Evolutionary conservation across 2,329 filamentous ascomycete species (phyloP).

Genomic region (Fusarium palustre): DNA sequence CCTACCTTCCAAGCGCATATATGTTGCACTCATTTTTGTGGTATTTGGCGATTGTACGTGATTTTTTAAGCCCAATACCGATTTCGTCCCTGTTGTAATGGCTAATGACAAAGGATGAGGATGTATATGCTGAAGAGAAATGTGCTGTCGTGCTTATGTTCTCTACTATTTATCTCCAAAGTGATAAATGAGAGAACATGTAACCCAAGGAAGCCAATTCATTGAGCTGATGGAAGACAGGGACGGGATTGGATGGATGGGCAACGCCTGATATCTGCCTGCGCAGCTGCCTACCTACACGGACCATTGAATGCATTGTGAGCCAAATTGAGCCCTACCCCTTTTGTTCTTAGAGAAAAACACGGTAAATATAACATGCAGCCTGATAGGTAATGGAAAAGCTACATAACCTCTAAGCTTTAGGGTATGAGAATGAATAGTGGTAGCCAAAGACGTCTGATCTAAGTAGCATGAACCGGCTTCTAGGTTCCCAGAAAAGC

Average conservation of each 20-base stretch:
- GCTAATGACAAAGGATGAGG: background rate
- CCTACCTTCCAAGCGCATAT: background rate
- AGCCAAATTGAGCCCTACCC: background rate
- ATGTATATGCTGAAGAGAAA: background rate
- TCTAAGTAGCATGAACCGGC: no score
- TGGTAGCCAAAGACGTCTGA: no score
- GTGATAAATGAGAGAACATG: background rate
- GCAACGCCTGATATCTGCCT: constrained; percentile 9
- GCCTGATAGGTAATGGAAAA: no score
- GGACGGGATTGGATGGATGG: background rate
- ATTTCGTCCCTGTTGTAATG: no score
- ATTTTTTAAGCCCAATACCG: no score
- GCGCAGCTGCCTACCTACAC: background rate
- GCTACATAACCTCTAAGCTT: no score
- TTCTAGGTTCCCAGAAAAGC: no score
- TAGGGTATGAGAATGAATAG: no score
- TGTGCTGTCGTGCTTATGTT: no score
- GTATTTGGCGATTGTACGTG: background rate
- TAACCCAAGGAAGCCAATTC: background rate
- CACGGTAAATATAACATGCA: background rate
- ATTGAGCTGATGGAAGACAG: background rate
- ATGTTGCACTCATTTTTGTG: background rate
- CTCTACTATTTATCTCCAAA: background rate
- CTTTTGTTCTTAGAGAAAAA: background rate
- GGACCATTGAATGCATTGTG: background rate